Base-by-base conservation (phyloP, 805 yeast species). In the Tetrapisispora pingtungensis region DNA sequence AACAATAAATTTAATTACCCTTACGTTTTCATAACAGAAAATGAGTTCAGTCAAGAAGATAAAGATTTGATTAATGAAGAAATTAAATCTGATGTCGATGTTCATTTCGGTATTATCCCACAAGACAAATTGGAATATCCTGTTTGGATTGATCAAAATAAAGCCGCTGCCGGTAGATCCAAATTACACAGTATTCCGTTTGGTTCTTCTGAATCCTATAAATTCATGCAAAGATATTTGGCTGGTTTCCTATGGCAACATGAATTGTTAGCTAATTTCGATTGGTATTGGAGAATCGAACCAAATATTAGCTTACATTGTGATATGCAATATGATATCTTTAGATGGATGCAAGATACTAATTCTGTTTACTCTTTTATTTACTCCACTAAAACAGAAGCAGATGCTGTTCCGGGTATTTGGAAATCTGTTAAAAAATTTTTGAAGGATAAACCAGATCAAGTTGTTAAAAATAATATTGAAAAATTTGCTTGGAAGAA, bases 261-360 rank as follows among this genome's bases (percentile, higher is more conserved):
- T 59, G 76, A 74, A 42, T 65, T 79, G 41, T 57, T 87, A 64
- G 66, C 70, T 47, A 75, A 78, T 22, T 88, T 81, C 72, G 84
- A 81, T 57, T 87, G 82, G 75, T 86, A 85, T 71, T 88, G 96
- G 96, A 79, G 95, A 64, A 89, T 88, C 32, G 96, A 88, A 66
- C 96, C 96, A 13, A 81, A 76, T 53, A 77, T 81, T 54, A 74
- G 76, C 59, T 72, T 84, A 50, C 76, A 67, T 64, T 87, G 95
- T 68, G 86, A 85, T 60, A 69, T 88, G 46, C 78, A 79, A 54
- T 82, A 82, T 62, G 96, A 86, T 59, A 67, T 84, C 12, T 86
- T 86, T 74, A 74, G 78, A 65, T 84, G 71, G 67, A 84, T 86
- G 95, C 77, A 77, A 54, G 86, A 80, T 58, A 77, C 82, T 60